These are phyloP conservation scores for Zopfia rhizophila DNA, from an alignment of 2,329 filamentous ascomycete genomes.

Conservation along the genomic window DNA sequence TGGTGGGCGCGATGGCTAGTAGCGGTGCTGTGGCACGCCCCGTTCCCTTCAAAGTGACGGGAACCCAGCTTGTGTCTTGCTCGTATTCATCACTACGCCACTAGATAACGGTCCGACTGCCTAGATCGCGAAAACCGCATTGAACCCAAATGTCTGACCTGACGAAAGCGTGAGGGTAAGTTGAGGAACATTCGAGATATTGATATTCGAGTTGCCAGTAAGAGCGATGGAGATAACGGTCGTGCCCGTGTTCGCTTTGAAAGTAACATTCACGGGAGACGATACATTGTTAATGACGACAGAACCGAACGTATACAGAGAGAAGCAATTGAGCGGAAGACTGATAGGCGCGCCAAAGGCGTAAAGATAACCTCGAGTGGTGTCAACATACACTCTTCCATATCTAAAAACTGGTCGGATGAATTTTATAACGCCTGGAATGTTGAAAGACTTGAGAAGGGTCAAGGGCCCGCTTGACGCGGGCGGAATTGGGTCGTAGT, in stretches of 20 bases:
- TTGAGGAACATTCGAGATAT: slow-evolving; percentile 40
- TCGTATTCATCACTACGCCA: slow-evolving; percentile 61
- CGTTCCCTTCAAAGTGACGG: slow-evolving; percentile 61
- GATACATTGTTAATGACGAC: slow-evolving; percentile 54
- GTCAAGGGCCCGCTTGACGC: slow-evolving; percentile 58
- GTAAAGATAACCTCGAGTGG: slow-evolving; percentile 63
- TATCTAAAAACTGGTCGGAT: slow-evolving; percentile 68
- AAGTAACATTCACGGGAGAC: slow-evolving; percentile 54
- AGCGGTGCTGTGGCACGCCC: slow-evolving; percentile 60
- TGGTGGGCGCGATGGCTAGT: slow-evolving; percentile 60
- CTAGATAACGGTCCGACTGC: slow-evolving; percentile 61
- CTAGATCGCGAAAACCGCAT: slow-evolving; percentile 58
- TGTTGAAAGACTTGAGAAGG: slow-evolving; percentile 62
- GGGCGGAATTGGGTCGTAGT: slow-evolving; percentile 62
- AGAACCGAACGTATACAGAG: slow-evolving; percentile 60
- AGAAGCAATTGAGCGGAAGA: slow-evolving; percentile 64
- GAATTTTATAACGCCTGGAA: slow-evolving; percentile 66
- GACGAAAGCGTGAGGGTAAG: slow-evolving; percentile 46
- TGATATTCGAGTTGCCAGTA: slow-evolving; percentile 53
- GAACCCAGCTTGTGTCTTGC: slow-evolving; percentile 58
- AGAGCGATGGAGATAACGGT: slow-evolving; percentile 55
- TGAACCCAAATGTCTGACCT: slow-evolving; percentile 57
- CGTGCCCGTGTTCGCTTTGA: slow-evolving; percentile 59
- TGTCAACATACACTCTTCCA: slow-evolving; percentile 65
- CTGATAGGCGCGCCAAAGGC: slow-evolving; percentile 67